These are phyloP conservation scores for Zarea fungicola DNA, from an alignment of 2,329 filamentous ascomycete species.

Conservation along the genomic window DNA sequence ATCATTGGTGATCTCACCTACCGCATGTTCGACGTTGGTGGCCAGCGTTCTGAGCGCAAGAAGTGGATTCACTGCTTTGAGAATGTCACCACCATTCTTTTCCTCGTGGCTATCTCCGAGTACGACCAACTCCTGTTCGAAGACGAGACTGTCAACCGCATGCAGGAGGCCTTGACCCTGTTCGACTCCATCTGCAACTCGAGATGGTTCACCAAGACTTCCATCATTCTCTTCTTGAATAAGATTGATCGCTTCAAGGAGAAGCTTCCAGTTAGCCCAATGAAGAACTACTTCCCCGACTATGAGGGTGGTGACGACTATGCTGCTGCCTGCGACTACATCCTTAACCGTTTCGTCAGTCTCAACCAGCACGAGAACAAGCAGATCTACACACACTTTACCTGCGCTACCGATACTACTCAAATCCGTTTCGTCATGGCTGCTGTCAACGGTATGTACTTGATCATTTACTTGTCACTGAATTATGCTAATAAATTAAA, in stretches of 20 bases:
- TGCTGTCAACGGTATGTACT: constrained; percentile 82
- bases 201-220: constrained; percentile 85
- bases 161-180: constrained; percentile 82
- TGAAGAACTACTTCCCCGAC: constrained; percentile 85
- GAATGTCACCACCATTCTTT: constrained; percentile 94
- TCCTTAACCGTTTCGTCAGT: constrained; percentile 95
- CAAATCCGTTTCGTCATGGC: constrained; percentile 99
- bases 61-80: constrained; percentile 99
- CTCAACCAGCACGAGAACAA: constrained; percentile 99
- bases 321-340: constrained; percentile 93
- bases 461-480: not conserved
- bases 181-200: constrained; percentile 88
- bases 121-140: constrained; percentile 96
- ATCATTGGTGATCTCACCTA: constrained; percentile 93
- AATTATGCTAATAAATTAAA: constrained; percentile 29
- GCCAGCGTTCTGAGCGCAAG: constrained; percentile 92
- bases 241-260: constrained; percentile 88
- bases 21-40: constrained; percentile 96
- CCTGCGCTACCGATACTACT: constrained; percentile 95
- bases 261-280: constrained; percentile 76
- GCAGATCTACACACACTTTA: constrained; percentile 99
- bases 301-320: constrained; percentile 97
- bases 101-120: constrained; percentile 93
- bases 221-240: constrained; percentile 84
- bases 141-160: constrained; percentile 92